Base-by-base conservation (phyloP, 495 filamentous ascomycete genomes). In the Xylaria acuta region DNA sequence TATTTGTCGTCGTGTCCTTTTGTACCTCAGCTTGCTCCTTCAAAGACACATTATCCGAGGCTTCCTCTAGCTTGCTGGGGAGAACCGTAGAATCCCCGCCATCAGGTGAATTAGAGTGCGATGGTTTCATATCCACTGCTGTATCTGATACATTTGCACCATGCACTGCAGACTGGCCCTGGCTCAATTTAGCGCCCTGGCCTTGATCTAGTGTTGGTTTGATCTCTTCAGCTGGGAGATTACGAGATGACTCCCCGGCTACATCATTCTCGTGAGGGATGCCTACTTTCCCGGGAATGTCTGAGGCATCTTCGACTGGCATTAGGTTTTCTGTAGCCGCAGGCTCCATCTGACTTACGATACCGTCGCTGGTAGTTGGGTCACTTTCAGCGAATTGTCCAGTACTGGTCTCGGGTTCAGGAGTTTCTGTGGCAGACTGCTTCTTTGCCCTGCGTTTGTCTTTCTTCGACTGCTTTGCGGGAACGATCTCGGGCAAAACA, bases 381-480 rank as follows among this genome's bases (percentile, higher is more conserved):
- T 43, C 32, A 14, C 8, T 56, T 54, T 54, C 45, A 32, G 47
- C 1, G 16, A 18, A 25, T 43, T 71, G 62, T n/a, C 11, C 20
- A 5, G 49, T 64, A 25, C 43, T 63, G 51, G 11, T 47, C 58
- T 78, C 67, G 32, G 49, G 43, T 38, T 83, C 80, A 25, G 79
- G 32, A 43, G 30, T 64, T 36, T 75, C 76, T 34, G 71, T 54
- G n/a, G 58, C 27, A 30, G 69, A 54, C 30, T 72, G 73, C 64
- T 47, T 60, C 54, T 81, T 78, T 40, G 73, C 70, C 71, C 78
- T 78, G 41, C 75, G 76, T 73, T 75, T 79, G 58, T 78, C 78
- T 56, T 81, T 80, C 64, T 81, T 78, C 38, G 74, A 73, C 25
- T 80, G 76, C 65, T 83, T 80, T 43, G 41, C 56, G 22, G 72